Evolutionary conservation across 352 stramenopile genomes (phyloP), one percentile per base, ranked within the genome.

Genomic region (Phytophthora hibernalis): DNA sequence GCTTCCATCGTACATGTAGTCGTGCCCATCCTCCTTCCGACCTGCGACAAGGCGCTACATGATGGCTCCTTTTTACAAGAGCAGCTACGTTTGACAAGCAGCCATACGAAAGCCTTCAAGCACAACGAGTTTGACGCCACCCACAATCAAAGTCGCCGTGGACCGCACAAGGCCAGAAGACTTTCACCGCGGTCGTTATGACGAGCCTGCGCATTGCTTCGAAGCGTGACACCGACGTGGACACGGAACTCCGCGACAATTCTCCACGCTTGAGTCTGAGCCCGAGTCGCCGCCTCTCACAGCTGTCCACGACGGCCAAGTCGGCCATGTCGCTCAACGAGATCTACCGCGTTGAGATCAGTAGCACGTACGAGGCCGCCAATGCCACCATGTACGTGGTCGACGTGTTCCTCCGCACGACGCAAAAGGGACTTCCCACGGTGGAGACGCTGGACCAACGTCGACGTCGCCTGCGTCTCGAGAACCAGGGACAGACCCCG

Each of bases 291-390:
- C 63, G 69, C 11, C 72, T 91, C 26, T 79, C 77, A 43, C 68
- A 77, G 20, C 70, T 90, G 20, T 90, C 81, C 18, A 79, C 64
- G 53, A 76, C 61, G 28, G 73, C 76, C 42, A 85, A 77, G 48
- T 79, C 66, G 35, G 76, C 82, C 10, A 63, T 88, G 61, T 56
- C 72, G 33, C 75, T 91, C 44, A 89, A 91, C 69, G 80, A 89
- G 61, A 80, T 91, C 58, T 71, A 85, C 43, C 70, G 64, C 51
- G 61, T 91, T 18, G 64, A 80, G 35, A 77, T 91, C 44, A 57
- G 43, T 42, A 52, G 53, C 20, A 69, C 74, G 12, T 79, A 75
- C 69, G 66, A 72, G 18, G 40, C 15, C 21, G 71, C 87, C 40
- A 69, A 65, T 52, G 70, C 69, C 28, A 83, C 72, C 3, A 58